Percentiles rank a stretch among this genome's conserved stretches.
phyloP scores from a whole-genome alignment of 169 alveolate genomes.

The Eimeria maxima region DNA sequence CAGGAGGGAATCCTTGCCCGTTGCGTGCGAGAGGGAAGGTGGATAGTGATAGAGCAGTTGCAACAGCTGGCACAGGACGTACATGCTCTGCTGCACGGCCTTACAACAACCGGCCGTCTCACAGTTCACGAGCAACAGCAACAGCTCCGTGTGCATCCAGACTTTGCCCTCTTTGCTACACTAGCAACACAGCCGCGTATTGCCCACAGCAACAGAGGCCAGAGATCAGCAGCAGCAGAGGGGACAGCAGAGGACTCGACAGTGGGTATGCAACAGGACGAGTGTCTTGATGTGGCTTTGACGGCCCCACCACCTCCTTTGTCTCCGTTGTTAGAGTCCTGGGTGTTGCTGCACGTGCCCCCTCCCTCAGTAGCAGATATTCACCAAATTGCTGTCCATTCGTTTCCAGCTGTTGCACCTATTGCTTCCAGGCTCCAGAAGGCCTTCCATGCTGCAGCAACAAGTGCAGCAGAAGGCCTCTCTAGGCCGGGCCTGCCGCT shows the following conservation, averaged over 20 bases:
- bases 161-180: constrained; percentile 79
- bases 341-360: constrained; percentile 77
- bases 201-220: not conserved
- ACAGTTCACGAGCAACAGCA: constrained; percentile 77
- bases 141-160: constrained; percentile 58
- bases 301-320: constrained; percentile 54
- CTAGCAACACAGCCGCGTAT: constrained; percentile 21
- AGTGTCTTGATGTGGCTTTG: constrained; percentile 27
- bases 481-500: constrained; percentile 50
- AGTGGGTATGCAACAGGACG: not conserved
- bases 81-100: constrained; percentile 70
- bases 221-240: constrained; percentile 10
- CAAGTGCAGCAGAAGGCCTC: constrained; percentile 33
- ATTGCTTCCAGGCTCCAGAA: constrained; percentile 30
- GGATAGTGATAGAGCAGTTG: constrained; percentile 79
- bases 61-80: constrained; percentile 75
- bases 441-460: constrained; percentile 59
- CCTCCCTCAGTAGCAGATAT: constrained; percentile 69
- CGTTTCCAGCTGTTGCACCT: constrained; percentile 50
- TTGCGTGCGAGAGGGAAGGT: constrained; percentile 79
- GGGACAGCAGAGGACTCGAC: not conserved
- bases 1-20: constrained; percentile 80
- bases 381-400: constrained; percentile 13
- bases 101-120: constrained; percentile 57
- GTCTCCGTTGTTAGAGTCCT: constrained; percentile 72